A percentile compares a stretch with the other conserved stretches of the same genome.
Evolutionary conservation across 805 yeast species (phyloP).

Genomic region (Kregervanrija delftensis): DNA sequence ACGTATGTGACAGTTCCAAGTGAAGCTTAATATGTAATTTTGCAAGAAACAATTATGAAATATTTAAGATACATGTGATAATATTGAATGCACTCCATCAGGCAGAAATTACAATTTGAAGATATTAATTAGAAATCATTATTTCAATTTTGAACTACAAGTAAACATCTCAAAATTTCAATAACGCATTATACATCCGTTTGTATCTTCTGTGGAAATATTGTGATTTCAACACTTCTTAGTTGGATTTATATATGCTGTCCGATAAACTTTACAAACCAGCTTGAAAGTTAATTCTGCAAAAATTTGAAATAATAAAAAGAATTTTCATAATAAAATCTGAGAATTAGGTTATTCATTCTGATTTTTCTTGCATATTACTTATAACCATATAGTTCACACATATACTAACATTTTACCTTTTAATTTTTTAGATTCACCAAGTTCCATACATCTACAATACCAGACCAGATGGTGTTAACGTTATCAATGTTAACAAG

Average conservation of each 20-base stretch:
- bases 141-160: no score
- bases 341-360: neutral
- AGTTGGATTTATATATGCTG: no score
- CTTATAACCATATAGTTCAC: neutral
- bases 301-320: conserved; percentile 1
- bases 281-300: no score
- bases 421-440: conserved; percentile 58
- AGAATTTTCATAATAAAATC: neutral
- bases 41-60: neutral
- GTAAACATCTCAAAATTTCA: no score
- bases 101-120: no score
- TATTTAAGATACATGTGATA: no score
- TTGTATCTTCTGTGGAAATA: no score
- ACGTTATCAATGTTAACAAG: conserved; percentile 96
- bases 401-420: conserved; percentile 7
- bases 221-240: no score
- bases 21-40: neutral
- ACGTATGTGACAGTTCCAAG: conserved; percentile 53
- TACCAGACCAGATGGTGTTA: conserved; percentile 99
- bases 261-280: no score
- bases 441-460: conserved; percentile 94
- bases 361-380: neutral
- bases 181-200: no score
- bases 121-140: no score
- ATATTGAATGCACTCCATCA: no score